A percentile compares a stretch with the other conserved stretches of the same genome.
phyloP scores from a whole-genome alignment of 2,329 filamentous ascomycete species.

The Xylaria digitata region DNA sequence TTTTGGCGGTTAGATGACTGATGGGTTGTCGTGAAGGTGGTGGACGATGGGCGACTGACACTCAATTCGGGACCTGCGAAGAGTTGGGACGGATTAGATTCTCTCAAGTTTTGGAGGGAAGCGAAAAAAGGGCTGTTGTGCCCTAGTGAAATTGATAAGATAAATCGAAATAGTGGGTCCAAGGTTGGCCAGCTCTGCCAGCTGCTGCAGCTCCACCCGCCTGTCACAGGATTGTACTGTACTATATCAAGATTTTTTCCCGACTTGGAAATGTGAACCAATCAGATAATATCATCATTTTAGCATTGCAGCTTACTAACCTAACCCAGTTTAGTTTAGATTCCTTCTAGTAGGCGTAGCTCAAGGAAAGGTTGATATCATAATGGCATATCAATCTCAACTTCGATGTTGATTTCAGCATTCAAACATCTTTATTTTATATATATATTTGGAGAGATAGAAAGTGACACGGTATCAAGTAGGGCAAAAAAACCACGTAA shows the following conservation, averaged over 20 bases:
- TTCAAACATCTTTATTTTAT: too few species aligned
- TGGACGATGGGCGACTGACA: slow-evolving; percentile 38
- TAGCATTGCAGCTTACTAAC: too few species aligned
- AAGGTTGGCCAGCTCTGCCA: not conserved
- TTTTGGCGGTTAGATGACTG: slow-evolving; percentile 55
- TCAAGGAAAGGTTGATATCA: too few species aligned
- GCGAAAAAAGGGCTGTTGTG: slow-evolving; percentile 48
- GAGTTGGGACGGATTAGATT: slow-evolving; percentile 37
- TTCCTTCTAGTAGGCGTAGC: too few species aligned
- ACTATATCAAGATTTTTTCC: not conserved
- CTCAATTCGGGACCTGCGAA: slow-evolving; percentile 36
- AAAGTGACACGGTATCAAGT: too few species aligned
- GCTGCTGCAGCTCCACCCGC: not conserved
- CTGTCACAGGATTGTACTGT: not conserved
- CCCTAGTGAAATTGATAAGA: slow-evolving; percentile 45
- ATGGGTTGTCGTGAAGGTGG: slow-evolving; percentile 50
- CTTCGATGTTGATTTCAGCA: too few species aligned
- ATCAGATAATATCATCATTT: slow-evolving; percentile 30
- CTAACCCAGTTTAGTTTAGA: too few species aligned
- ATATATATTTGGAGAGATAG: too few species aligned
- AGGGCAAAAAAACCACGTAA: too few species aligned
- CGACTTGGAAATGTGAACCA: slow-evolving; percentile 15
- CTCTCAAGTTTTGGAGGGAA: slow-evolving; percentile 39
- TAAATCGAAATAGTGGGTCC: slow-evolving; percentile 16
- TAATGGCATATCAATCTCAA: too few species aligned